Conservation (phyloP, 2,329 filamentous ascomycete species). For the Stachybotrys echinatus region DNA sequence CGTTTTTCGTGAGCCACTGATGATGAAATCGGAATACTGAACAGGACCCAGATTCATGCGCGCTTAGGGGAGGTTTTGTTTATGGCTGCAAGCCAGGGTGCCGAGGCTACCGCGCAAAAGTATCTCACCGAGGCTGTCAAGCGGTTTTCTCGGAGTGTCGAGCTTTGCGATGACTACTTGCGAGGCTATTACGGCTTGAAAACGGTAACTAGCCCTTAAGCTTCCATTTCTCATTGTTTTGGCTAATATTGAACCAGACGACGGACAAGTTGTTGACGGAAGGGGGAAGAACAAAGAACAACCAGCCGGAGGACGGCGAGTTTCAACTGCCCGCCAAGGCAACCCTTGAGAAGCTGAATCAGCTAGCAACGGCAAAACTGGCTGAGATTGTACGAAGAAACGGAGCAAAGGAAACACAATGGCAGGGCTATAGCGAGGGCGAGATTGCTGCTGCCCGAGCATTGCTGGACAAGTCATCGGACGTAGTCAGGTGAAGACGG, state of each 20-base stretch:
- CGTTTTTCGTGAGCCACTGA: constrained; percentile 23
- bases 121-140: constrained; percentile 69
- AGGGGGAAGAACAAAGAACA: constrained; percentile 37
- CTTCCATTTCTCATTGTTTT: neutral
- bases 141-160: constrained; percentile 83
- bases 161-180: constrained; percentile 89
- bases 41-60: constrained; percentile 66
- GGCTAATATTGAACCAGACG: constrained; percentile 27
- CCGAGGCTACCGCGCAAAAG: constrained; percentile 35
- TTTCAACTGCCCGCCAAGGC: constrained; percentile 49
- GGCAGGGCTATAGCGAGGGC: constrained; percentile 66
- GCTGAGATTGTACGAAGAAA: constrained; percentile 68
- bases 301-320: constrained; percentile 41
- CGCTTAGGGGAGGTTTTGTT: constrained; percentile 79
- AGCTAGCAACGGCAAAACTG: constrained; percentile 68
- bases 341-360: constrained; percentile 63
- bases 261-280: constrained; percentile 45
- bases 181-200: constrained; percentile 91
- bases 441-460: constrained; percentile 69
- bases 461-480: constrained; percentile 52
- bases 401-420: constrained; percentile 55
- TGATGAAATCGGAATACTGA: constrained; percentile 11
- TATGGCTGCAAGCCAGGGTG: constrained; percentile 51
- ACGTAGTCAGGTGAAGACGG: constrained; percentile 34
- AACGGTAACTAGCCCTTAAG: constrained; percentile 45